Percentiles rank a stretch among this genome's conserved stretches.
Conservation (phyloP, 1,284 basidiomycete species). For the Macrocybe sp. region DNA sequence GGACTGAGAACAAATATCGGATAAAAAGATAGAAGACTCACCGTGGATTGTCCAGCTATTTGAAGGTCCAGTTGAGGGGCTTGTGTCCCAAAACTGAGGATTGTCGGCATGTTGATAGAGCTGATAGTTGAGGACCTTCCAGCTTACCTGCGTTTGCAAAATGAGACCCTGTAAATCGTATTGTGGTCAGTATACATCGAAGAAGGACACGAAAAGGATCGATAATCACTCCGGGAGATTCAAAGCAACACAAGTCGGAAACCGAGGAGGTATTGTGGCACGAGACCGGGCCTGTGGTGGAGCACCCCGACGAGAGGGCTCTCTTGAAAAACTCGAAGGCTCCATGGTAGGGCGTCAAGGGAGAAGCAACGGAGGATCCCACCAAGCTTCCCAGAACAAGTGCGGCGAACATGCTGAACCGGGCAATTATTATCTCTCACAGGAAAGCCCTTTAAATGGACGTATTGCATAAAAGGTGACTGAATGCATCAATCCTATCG, state of each 20-base stretch:
- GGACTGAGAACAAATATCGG: slow-evolving; percentile 6
- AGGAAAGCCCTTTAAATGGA: no score
- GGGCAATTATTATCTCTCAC: no score
- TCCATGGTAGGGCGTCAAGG: slow-evolving; percentile 9
- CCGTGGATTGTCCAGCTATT: slow-evolving; percentile 78
- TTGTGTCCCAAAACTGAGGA: slow-evolving; percentile 56
- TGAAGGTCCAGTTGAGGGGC: slow-evolving; percentile 58
- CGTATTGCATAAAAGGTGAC: no score
- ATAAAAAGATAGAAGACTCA: slow-evolving; percentile 19
- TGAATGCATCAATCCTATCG: no score
- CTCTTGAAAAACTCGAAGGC: slow-evolving; percentile 22
- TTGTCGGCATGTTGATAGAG: not conserved
- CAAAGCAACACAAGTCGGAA: slow-evolving; percentile 46
- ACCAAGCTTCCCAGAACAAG: slow-evolving; percentile 3
- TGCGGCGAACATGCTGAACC: slow-evolving; percentile 6
- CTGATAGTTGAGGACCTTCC: not conserved
- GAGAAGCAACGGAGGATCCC: slow-evolving; percentile 8
- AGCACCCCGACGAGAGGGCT: slow-evolving; percentile 32
- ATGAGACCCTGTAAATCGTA: slow-evolving; percentile 45
- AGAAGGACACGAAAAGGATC: not conserved
- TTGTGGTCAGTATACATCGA: not conserved
- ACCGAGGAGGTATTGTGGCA: slow-evolving; percentile 41
- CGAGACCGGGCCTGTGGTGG: slow-evolving; percentile 33
- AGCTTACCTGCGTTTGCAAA: slow-evolving; percentile 54
- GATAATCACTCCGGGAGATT: slow-evolving; percentile 40